Evolutionary conservation across 2,329 filamentous ascomycete genomes (phyloP).

Genomic region (Ilyonectria destructans): DNA sequence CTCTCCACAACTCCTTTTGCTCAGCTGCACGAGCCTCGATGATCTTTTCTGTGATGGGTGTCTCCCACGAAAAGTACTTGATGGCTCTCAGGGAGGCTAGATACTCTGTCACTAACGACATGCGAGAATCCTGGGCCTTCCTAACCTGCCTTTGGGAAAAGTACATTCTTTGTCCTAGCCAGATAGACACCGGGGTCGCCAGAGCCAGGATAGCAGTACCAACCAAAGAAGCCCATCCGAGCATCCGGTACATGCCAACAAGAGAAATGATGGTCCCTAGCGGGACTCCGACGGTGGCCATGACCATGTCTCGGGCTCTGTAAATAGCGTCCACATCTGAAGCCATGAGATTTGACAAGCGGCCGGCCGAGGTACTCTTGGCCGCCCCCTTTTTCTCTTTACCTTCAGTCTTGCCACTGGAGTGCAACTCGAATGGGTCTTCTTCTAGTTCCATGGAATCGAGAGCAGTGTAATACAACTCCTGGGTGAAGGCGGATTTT

Average conservation of each 20-base stretch:
- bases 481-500: slow-evolving; percentile 71
- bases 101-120: slow-evolving; percentile 73
- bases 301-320: slow-evolving; percentile 66
- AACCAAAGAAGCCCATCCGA: slow-evolving; percentile 71
- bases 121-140: slow-evolving; percentile 70
- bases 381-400: slow-evolving; percentile 49
- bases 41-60: slow-evolving; percentile 67
- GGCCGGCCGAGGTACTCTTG: slow-evolving; percentile 64
- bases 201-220: slow-evolving; percentile 66
- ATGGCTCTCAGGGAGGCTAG: slow-evolving; percentile 71
- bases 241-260: slow-evolving; percentile 68
- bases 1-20: slow-evolving; percentile 69
- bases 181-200: slow-evolving; percentile 66
- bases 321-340: slow-evolving; percentile 72
- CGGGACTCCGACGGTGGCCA: slow-evolving; percentile 63
- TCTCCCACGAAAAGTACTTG: slow-evolving; percentile 76
- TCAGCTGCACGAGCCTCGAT: slow-evolving; percentile 66
- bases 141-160: slow-evolving; percentile 67
- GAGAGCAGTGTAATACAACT: slow-evolving; percentile 71
- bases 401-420: slow-evolving; percentile 46
- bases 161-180: slow-evolving; percentile 66
- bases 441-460: slow-evolving; percentile 72
- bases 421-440: slow-evolving; percentile 61
- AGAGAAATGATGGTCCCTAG: slow-evolving; percentile 65
- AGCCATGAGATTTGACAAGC: slow-evolving; percentile 72